Percentiles rank a stretch among this genome's conserved stretches.
Evolutionary conservation across 306 rosid genomes (phyloP).

Genomic region (Styphnolobium japonicum): DNA sequence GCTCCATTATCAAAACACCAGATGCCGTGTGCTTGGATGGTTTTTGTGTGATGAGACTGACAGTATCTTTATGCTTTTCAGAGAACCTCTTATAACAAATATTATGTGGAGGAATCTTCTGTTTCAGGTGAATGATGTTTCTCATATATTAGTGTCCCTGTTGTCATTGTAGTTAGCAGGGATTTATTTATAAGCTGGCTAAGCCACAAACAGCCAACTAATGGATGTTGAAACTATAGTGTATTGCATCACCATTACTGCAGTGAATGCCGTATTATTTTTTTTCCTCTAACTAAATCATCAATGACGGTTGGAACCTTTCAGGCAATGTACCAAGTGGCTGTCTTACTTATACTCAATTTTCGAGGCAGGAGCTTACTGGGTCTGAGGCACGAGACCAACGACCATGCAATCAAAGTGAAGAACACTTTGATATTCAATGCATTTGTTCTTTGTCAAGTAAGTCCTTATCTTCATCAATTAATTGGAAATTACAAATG

Average conservation of each 20-base stretch:
- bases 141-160: background rate
- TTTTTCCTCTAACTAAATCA: background rate
- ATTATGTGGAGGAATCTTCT: conserved; percentile 95
- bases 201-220: background rate
- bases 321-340: conserved; percentile 83
- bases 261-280: background rate
- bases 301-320: conserved; percentile 11
- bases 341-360: conserved; percentile 73
- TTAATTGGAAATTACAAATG: background rate
- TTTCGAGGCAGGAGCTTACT: conserved; percentile 62
- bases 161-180: background rate
- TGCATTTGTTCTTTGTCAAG: conserved; percentile 92
- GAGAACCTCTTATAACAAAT: conserved; percentile 90
- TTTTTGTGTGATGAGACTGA: conserved; percentile 3
- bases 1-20: background rate
- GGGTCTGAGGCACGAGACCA: conserved; percentile 28
- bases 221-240: background rate
- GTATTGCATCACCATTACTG: background rate
- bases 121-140: conserved; percentile 60
- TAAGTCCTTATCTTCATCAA: conserved; percentile 35
- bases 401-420: conserved; percentile 45
- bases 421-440: conserved; percentile 92
- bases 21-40: background rate
- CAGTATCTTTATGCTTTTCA: conserved; percentile 33
- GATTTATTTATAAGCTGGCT: background rate